Conservation (phyloP, 768 basidiomycete genomes). For the Psilocybe azurescens region DNA sequence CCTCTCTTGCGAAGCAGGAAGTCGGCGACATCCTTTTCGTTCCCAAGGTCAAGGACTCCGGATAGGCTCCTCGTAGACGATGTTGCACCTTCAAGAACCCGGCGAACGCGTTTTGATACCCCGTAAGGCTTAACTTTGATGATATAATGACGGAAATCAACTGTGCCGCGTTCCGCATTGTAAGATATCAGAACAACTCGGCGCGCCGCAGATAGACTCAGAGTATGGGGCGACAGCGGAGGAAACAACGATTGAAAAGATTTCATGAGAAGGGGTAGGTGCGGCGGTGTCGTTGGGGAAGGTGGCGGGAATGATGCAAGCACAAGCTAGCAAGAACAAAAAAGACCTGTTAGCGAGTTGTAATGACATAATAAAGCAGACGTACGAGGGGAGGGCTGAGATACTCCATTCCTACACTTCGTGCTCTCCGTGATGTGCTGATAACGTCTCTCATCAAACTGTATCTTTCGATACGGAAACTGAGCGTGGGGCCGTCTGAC, state of each 20-base stretch:
- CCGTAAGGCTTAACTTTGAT: conserved; percentile 96
- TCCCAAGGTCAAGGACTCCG: conserved; percentile 77
- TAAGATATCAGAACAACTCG: conserved; percentile 94
- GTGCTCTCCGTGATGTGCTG: conserved; percentile 65
- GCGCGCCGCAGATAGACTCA: conserved; percentile 87
- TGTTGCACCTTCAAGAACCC: conserved; percentile 72
- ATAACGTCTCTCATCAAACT: conserved; percentile 87
- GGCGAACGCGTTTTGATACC: conserved; percentile 89
- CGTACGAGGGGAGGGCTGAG: conserved; percentile 89
- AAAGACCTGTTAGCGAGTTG: conserved; percentile 2
- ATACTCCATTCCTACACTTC: conserved; percentile 87
- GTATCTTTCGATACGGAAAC: conserved; percentile 92
- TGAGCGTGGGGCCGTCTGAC: conserved; percentile 91
- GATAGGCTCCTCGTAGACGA: conserved; percentile 37
- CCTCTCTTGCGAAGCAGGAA: conserved; percentile 82
- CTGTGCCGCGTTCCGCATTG: conserved; percentile 81
- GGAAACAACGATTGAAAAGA: conserved; percentile 97
- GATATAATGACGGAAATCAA: conserved; percentile 93
- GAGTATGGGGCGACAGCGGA: conserved; percentile 81
- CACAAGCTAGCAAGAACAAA: conserved; percentile 67
- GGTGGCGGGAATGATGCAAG: conserved; percentile 86
- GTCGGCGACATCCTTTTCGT: conserved; percentile 94
- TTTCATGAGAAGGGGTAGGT: conserved; percentile 92
- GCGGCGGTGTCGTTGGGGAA: conserved; percentile 76
- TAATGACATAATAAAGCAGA: conserved; percentile 8